These are phyloP conservation scores for Vitis rotundifolia DNA, from an alignment of 164 flowering plant genomes.

Conservation along the genomic window DNA sequence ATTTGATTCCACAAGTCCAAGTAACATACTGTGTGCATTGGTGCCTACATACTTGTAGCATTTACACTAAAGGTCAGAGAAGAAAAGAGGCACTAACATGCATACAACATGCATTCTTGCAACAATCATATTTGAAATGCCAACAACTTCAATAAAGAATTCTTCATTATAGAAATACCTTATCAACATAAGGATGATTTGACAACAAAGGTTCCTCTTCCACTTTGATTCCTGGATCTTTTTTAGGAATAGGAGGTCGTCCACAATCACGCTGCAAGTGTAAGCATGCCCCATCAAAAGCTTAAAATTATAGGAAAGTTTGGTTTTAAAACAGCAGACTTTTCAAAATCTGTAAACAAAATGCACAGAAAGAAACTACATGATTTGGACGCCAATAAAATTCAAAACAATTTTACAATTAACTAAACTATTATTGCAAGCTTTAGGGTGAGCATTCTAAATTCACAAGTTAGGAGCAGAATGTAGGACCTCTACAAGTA, in stretches of 20 bases:
- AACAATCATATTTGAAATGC: not conserved
- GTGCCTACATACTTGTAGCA: too few species aligned
- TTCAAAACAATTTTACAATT: not conserved
- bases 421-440: not conserved
- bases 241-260: conserved; percentile 82
- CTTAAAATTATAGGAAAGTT: not conserved
- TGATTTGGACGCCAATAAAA: not conserved
- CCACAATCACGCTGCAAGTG: conserved; percentile 86
- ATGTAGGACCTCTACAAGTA: too few species aligned
- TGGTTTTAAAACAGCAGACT: too few species aligned
- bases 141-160: not conserved
- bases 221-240: conserved; percentile 63
- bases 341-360: not conserved
- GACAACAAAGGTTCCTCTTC: conserved; percentile 83
- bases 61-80: too few species aligned
- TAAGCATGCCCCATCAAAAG: conserved; percentile 10
- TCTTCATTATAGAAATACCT: conserved; percentile 40
- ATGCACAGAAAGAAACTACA: not conserved
- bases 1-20: not conserved
- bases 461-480: too few species aligned
- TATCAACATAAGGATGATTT: conserved; percentile 90
- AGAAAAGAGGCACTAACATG: too few species aligned
- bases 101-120: too few species aligned
- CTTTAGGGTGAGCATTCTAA: not conserved
- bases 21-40: not conserved